Evolutionary conservation across 345 rosid genomes (phyloP), one percentile per base, ranked within the genome.

Genomic region (Eucalyptus tenuipes): DNA sequence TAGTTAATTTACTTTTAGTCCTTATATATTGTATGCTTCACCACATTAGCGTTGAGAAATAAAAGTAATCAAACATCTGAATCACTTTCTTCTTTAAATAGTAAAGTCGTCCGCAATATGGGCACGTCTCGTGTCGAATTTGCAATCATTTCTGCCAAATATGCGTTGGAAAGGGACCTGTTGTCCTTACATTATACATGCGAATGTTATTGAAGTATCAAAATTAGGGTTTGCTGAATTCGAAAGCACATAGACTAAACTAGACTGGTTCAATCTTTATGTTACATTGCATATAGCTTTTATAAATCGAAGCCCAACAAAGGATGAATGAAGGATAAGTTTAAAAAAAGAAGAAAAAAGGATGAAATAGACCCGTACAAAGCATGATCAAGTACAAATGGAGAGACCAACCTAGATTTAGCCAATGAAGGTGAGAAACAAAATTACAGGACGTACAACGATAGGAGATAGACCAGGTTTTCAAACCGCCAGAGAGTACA

Each of bases 261-360:
- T 71, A 37, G 81, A 10, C 14, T 18, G 81, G 45, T 71, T 18
- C 81, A 18, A 71, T 18, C 22, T 10, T 37, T 37, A 18, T 37
- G 81, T 71, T 71, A 18, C 81, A 37, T 18, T 71, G 81, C 25
- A 2, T 8, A 40, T 2, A 42, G 4, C 42, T 71, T 71, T 13
- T 37, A 5, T 42, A 37, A 71, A 71, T 71, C 27, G 47, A 75
- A 75, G 82, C 82, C 47, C 82, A 37, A 40, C 82, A 20, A 75
- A 10, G 29, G 82, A 40, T 10, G 25, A 10, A 75, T 6, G 45
- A 37, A 75, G 29, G 47, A 12, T 8, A 10, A 40, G 45, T 52
- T 20, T 6, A 50, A 6, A 0, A 1, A 3, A 4, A 1, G 1
- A 7, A 7, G 15, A 15, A 42, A 3, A 16, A 4, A 33, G 31